These are phyloP conservation scores for Pleurotus salmoneostramineus DNA, from an alignment of 768 basidiomycete genomes.

Conservation along the genomic window DNA sequence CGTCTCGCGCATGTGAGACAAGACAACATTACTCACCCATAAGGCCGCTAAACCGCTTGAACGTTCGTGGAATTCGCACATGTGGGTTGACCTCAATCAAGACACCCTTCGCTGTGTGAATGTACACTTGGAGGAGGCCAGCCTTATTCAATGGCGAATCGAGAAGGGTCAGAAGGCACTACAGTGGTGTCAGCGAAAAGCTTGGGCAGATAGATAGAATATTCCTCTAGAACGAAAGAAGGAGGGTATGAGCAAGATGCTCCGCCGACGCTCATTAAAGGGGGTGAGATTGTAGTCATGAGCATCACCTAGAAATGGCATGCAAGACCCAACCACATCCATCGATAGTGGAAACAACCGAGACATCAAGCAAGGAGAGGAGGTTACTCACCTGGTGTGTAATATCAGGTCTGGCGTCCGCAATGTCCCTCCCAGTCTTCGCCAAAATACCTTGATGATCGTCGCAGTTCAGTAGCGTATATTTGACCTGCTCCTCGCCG, in stretches of 20 bases:
- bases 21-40: slow-evolving; percentile 68
- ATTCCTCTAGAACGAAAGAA: background rate
- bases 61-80: slow-evolving; percentile 95
- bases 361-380: background rate
- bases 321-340: background rate
- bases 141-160: slow-evolving; percentile 99
- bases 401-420: slow-evolving; percentile 98
- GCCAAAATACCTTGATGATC: slow-evolving; percentile 99
- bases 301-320: background rate
- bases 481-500: slow-evolving; percentile 83
- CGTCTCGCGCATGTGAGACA: background rate
- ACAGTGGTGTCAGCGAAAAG: background rate
- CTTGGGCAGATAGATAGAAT: background rate
- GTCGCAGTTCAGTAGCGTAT: slow-evolving; percentile 95
- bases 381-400: slow-evolving; percentile 81
- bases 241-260: background rate
- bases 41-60: slow-evolving; percentile 96
- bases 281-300: background rate
- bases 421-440: slow-evolving; percentile 96
- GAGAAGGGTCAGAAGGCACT: slow-evolving; percentile 94
- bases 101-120: slow-evolving; percentile 94
- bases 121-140: slow-evolving; percentile 93
- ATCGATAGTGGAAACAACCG: slow-evolving; percentile 7
- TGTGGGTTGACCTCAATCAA: slow-evolving; percentile 98
- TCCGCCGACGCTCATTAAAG: too few species aligned